Conservation (phyloP, 108 stramenopile genomes). For the Fragilaria crotonensis region DNA sequence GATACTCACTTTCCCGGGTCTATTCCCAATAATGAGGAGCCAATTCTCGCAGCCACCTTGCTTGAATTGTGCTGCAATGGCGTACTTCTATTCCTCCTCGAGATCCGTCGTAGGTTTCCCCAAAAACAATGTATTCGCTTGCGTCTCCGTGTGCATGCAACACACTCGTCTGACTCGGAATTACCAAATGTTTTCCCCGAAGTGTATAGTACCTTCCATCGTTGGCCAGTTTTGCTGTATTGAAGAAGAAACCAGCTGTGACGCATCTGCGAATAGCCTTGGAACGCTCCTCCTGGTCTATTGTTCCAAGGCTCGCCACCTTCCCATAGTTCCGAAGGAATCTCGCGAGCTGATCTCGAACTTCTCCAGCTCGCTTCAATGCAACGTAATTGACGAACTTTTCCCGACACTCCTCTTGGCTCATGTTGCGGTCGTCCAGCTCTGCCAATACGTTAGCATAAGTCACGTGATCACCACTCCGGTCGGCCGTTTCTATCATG, state of each 20-base stretch:
- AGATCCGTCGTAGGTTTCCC: constrained; percentile 70
- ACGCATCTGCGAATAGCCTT: constrained; percentile 74
- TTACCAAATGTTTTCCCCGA: constrained; percentile 64
- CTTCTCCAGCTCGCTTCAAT: constrained; percentile 58
- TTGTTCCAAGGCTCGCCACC: constrained; percentile 32
- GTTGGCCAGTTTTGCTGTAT: constrained; percentile 84
- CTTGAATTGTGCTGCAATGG: constrained; percentile 78
- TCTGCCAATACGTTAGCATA: constrained; percentile 74
- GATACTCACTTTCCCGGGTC: too few relatives aligned
- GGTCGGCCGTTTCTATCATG: constrained; percentile 74
- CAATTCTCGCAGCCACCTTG: constrained; percentile 91
- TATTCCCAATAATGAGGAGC: constrained; percentile 95
- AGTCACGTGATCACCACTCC: constrained; percentile 89
- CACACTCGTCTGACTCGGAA: constrained; percentile 50
- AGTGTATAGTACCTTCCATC: constrained; percentile 94
- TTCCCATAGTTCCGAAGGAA: constrained; percentile 49
- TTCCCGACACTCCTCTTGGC: constrained; percentile 69
- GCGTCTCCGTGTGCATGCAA: constrained; percentile 54
- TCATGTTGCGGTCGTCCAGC: constrained; percentile 47
- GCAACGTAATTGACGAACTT: constrained; percentile 76
- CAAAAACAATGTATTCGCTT: constrained; percentile 72
- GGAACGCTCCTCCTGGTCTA: constrained; percentile 45
- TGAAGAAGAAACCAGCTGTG: constrained; percentile 90
- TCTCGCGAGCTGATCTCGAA: constrained; percentile 67
- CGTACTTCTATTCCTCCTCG: constrained; percentile 82